These are phyloP conservation scores for Arthrobotrys musiformis DNA, from an alignment of 2,329 filamentous ascomycete genomes.

Conservation along the genomic window DNA sequence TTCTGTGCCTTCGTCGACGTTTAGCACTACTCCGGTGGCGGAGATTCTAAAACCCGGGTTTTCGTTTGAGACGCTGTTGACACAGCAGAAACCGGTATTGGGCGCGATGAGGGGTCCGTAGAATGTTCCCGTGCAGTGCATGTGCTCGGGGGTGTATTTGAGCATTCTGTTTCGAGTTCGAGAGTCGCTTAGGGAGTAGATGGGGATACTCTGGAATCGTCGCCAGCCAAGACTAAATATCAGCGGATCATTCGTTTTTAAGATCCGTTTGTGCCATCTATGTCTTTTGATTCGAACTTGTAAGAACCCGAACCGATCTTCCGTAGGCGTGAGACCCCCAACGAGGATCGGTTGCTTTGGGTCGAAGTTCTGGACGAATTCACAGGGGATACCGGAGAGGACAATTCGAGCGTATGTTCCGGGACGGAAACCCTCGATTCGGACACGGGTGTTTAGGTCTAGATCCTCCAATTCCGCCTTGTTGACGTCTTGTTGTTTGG, in stretches of 20 bases:
- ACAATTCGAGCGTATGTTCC: slow-evolving; percentile 94
- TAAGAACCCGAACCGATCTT: slow-evolving; percentile 94
- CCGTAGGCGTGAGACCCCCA: slow-evolving; percentile 89
- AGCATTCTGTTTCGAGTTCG: slow-evolving; percentile 95
- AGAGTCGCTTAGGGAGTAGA: slow-evolving; percentile 95
- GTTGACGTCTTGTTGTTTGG: slow-evolving; percentile 97
- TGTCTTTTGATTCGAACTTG: slow-evolving; percentile 97
- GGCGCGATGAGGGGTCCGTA: slow-evolving; percentile 95
- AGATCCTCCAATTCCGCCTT: slow-evolving; percentile 89
- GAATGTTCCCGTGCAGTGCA: slow-evolving; percentile 97
- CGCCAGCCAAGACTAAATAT: slow-evolving; percentile 98
- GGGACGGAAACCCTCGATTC: slow-evolving; percentile 89
- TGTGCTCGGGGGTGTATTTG: slow-evolving; percentile 98
- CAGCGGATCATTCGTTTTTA: slow-evolving; percentile 96
- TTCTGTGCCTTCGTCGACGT: slow-evolving; percentile 93
- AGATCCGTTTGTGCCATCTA: slow-evolving; percentile 98
- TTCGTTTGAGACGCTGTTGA: slow-evolving; percentile 85
- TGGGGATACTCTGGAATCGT: slow-evolving; percentile 88
- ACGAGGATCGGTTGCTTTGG: slow-evolving; percentile 84
- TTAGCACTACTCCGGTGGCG: slow-evolving; percentile 90
- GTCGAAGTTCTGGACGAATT: slow-evolving; percentile 86
- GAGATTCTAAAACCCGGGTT: slow-evolving; percentile 88
- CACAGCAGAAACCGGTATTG: slow-evolving; percentile 93
- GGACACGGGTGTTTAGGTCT: slow-evolving; percentile 82
- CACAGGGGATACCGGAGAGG: slow-evolving; percentile 86